Evolutionary conservation across 352 stramenopile species (phyloP), one percentile per base, ranked within the genome.

Genomic region (Blastocystis sp.): DNA sequence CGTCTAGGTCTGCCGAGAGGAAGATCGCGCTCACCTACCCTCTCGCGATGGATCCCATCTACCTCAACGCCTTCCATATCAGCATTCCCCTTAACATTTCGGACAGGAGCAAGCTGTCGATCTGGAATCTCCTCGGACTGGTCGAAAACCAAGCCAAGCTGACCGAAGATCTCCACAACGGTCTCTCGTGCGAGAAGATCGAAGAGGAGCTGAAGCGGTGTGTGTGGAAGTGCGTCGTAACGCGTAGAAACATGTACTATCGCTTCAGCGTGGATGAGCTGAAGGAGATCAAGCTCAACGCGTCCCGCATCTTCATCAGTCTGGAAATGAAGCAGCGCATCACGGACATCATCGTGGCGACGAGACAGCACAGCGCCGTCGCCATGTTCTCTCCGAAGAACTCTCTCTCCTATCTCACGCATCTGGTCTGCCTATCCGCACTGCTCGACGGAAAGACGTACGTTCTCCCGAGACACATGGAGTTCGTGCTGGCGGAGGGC

Each of bases 121-220:
- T 85, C 33, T 85, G 74, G 74, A 29, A 69, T 16, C 50, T 66
- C 19, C 74, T 85, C 29, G 74, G 74, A 0, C 33, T 85, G 31
- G 74, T 85, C 4, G 74, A 85, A 35, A 85, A 67, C 60, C 74
- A 85, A 24, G 74, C 74, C 1, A 67, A 67, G 31, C 74, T 85
- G 4, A 85, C 74, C 16, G 74, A 85, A 19, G 74, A 85, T 45
- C 74, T 66, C 21, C 31, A 67, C 51, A 85, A 85, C 35, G 74
- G 74, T 9, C 35, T 85, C 2, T 50, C 74, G 12, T 85, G 74
- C 29, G 74, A 85, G 31, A 85, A 85, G 31, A 62, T 45, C 31
- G 74, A 85, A 39, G 74, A 85, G 51, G 74, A 85, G 66, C 35
- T 85, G 74, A 85, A 85, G 50, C 74, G 74, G 66, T 77, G 50